Base-by-base conservation (phyloP, 805 yeast genomes). In the Alloascoidea africana region DNA sequence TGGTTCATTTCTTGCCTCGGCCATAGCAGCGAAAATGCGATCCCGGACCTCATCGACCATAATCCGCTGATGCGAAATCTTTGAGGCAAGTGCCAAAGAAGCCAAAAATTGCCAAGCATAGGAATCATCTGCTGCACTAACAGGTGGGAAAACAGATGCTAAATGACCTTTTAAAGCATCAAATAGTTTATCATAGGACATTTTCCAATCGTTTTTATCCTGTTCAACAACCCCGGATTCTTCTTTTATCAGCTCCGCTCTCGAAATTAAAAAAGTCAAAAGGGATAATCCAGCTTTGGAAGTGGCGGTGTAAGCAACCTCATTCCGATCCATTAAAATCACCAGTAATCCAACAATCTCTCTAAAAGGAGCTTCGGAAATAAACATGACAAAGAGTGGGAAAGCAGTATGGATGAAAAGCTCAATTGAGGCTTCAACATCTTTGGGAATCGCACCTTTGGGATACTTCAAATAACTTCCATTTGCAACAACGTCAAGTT, bases 51-150 rank as follows among this genome's bases (percentile, higher is more conserved):
- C 96, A 56, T 86, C 96, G 33, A 89, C 94, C 48, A 89, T 81
- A 43, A 84, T 74, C 62, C 96, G 73, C 67, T 89, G 96, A 53
- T 87, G 96, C 49, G 79, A 79, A 48, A 83, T 62, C 53, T 81
- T 78, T 45, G 96, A 95, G 43, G 95, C 89, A 44, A 89, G 64
- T 0, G 97, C 89, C 42, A 89, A 68, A 11, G 95, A 80, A 16
- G 98, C 98, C 56, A 89, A 70, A 53, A 89, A 87, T 61, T 89
- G 96, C 98, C 98, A 89, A 37, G 85, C 85, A 51, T 87, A 86
- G 27, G 86, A 72, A 45, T 77, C 86, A 50, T 80, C 89, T 39
- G 59, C 65, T 33, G 48, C 44, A 15, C 42, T 39, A 38, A 54
- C 53, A 8, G 89, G 83, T 39, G 96, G 95, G 77, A 89, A 87